These are phyloP conservation scores for Paramecium pentaurelia DNA, from an alignment of 73 alveolate genomes.

Conservation along the genomic window DNA sequence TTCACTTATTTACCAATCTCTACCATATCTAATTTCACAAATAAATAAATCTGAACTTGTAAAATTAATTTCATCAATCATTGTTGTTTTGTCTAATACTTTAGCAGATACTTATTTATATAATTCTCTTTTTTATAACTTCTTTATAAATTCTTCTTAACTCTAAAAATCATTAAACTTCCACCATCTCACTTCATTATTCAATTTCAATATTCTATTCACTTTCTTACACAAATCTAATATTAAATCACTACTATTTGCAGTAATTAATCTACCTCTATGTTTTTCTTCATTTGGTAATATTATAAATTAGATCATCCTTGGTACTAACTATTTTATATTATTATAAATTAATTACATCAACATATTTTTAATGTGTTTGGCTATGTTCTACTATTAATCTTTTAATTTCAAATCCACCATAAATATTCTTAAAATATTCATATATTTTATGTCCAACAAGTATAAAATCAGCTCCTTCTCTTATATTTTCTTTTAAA, in stretches of 20 bases:
- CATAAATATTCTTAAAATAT: conserved; percentile 34
- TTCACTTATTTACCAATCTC: conserved; percentile 36
- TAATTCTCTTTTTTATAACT: neutral
- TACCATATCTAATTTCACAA: conserved; percentile 25
- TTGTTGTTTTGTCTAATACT: neutral
- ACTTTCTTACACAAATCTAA: neutral
- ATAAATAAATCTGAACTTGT: neutral
- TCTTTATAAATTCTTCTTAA: neutral
- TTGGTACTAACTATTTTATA: conserved; percentile 25
- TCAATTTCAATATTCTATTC: neutral
- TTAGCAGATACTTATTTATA: neutral
- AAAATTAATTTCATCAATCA: conserved; percentile 17
- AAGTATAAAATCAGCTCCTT: conserved; percentile 25
- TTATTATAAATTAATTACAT: conserved; percentile 36
- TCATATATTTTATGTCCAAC: conserved; percentile 26
- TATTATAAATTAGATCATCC: neutral
- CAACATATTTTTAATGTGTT: conserved; percentile 59
- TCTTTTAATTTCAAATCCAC: conserved; percentile 56
- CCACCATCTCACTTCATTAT: conserved; percentile 23
- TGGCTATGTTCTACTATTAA: neutral
- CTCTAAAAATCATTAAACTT: neutral
- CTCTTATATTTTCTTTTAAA: conserved; percentile 38
- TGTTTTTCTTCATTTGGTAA: conserved; percentile 23
- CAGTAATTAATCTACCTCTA: conserved; percentile 22
- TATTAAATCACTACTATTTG: neutral